Evolutionary conservation across 2,329 filamentous ascomycete species (phyloP), one percentile per base, ranked within the genome.

Genomic region (Colletotrichum shisoi): DNA sequence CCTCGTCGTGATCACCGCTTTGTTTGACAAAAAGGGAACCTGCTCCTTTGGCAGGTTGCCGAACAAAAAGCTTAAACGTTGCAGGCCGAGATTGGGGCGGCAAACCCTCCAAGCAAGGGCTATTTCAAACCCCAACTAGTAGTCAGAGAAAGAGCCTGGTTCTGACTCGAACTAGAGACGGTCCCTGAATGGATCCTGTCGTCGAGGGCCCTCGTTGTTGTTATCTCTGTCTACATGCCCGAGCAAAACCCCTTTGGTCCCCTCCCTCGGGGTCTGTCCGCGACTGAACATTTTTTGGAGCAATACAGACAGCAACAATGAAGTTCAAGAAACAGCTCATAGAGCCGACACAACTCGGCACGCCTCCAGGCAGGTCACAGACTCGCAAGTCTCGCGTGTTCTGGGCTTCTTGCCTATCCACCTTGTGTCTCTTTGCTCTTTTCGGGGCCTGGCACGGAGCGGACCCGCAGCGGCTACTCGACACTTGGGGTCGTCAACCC

Each of bases 1-100:
- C 40, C 46, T 31, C 48, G 21, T 65, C 57, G 40, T 56, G 49
- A 56, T 61, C 49, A 44, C n/a, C 49, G 57, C 42, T n/a, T 31
- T 37, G 17, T 24, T 49, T 24, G n/a, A 48, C 49, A 31, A 42
- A 65, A 56, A 40, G 44, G 49, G 62, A 21, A 24, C 46, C 12
- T 24, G 17, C 49, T 54, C 57, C 49, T 56, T 49, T 21, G 17
- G 8, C 31, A 27, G 21, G 34, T 54, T 21, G 53, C 56, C 39
- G 24, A 21, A 11, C 21, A 31, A 44, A 59, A 65, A 39, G 34
- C 40, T 62, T 34, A 34, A 39, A 44, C 42, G 49, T 61, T 21
- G 24, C 57, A 65, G 48, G 39, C 44, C 31, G 34, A 21, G 27
- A 12, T 15, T 51, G 44, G 11, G 44, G 46, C 27, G 34, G 27